phyloP scores from a whole-genome alignment of 495 filamentous ascomycete genomes.

The Hypomontagnella submonticulosa region DNA sequence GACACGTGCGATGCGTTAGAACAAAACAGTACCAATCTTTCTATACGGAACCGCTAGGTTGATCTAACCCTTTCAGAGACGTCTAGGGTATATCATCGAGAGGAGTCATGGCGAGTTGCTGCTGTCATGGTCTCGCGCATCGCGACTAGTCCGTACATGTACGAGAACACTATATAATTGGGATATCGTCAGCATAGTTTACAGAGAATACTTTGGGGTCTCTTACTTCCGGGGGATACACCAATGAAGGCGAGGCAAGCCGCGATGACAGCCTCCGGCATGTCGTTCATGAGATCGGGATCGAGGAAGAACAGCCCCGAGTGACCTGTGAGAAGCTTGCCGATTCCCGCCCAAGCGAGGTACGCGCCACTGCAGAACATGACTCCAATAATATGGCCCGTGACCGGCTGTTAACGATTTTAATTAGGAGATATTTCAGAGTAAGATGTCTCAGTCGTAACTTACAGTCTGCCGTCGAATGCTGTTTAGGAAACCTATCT shows the following conservation, averaged over 20 bases:
- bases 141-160: constrained; percentile 56
- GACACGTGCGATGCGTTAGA: not conserved
- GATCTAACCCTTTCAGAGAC: not conserved
- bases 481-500: constrained; percentile 60
- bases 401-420: constrained; percentile 48
- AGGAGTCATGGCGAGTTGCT: constrained; percentile 49
- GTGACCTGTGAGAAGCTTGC: constrained; percentile 57
- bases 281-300: constrained; percentile 43
- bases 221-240: constrained; percentile 49
- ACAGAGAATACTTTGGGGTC: not conserved
- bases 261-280: constrained; percentile 48
- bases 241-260: constrained; percentile 51
- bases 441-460: not conserved
- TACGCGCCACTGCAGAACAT: constrained; percentile 54
- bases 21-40: not conserved
- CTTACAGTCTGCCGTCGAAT: constrained; percentile 61
- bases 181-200: constrained; percentile 31
- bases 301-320: constrained; percentile 64
- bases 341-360: constrained; percentile 60
- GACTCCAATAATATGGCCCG: constrained; percentile 51
- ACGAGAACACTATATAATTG: constrained; percentile 53
- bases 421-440: constrained; percentile 15
- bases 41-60: not conserved
- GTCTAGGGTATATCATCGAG: constrained; percentile 14
- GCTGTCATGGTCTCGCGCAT: constrained; percentile 60